These are phyloP conservation scores for Aspergillus sojae DNA, from an alignment of 2,329 filamentous ascomycete species.

Conservation along the genomic window DNA sequence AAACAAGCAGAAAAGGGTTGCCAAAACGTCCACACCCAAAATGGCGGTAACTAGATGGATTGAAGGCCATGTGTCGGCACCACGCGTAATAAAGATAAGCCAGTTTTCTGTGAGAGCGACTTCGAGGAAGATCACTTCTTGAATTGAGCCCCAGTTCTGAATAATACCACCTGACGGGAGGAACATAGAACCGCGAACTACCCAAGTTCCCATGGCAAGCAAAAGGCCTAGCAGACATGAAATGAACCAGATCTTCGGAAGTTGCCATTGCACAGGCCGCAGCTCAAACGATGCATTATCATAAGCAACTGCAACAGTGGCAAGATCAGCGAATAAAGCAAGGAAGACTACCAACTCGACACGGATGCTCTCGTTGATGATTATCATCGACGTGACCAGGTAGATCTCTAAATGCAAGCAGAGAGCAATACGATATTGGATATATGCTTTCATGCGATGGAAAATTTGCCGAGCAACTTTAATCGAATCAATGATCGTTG, in stretches of 20 bases:
- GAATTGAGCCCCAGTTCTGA: conserved; percentile 72
- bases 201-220: conserved; percentile 73
- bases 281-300: conserved; percentile 79
- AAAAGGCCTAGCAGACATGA: conserved; percentile 61
- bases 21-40: conserved; percentile 69
- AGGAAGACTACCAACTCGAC: conserved; percentile 78
- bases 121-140: conserved; percentile 83
- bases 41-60: conserved; percentile 73
- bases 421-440: conserved; percentile 76
- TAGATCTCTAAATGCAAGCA: conserved; percentile 77
- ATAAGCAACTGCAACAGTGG: conserved; percentile 79
- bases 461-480: conserved; percentile 75
- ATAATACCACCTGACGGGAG: conserved; percentile 71
- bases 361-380: conserved; percentile 75
- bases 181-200: conserved; percentile 72
- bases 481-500: conserved; percentile 72
- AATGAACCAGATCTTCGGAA: conserved; percentile 82
- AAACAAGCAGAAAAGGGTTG: conserved; percentile 75
- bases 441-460: conserved; percentile 77
- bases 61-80: conserved; percentile 71
- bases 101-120: conserved; percentile 93
- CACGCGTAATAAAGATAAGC: conserved; percentile 95
- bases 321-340: conserved; percentile 77
- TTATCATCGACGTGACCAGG: conserved; percentile 76
- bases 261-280: conserved; percentile 78